These are phyloP conservation scores for Calonectria naviculata DNA, from an alignment of 2,329 filamentous ascomycete genomes.

Conservation along the genomic window DNA sequence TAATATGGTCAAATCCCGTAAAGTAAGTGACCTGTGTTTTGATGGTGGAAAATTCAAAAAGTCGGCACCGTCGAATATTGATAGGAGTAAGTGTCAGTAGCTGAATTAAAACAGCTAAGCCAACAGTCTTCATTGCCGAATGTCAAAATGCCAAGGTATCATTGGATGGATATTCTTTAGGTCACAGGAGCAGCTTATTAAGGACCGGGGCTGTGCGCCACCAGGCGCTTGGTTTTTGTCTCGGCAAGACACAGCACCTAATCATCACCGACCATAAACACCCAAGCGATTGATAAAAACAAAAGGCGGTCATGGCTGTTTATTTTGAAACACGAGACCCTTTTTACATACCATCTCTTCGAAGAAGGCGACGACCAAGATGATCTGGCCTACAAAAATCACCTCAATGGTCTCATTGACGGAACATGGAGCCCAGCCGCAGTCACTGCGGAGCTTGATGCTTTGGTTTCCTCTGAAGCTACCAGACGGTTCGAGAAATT, in stretches of 20 bases:
- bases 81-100: too few relatives aligned
- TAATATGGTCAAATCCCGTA: too few relatives aligned
- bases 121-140: too few relatives aligned
- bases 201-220: not conserved
- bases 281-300: not conserved
- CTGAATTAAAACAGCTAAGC: too few relatives aligned
- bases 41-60: too few relatives aligned
- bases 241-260: not conserved
- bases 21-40: too few relatives aligned
- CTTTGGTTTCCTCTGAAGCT: not conserved
- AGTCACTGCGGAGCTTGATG: not conserved
- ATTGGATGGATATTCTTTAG: too few relatives aligned
- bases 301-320: not conserved
- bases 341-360: not conserved
- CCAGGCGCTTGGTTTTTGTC: not conserved
- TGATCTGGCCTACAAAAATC: not conserved
- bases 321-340: not conserved
- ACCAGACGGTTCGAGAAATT: not conserved
- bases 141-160: too few relatives aligned
- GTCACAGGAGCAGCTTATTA: not conserved
- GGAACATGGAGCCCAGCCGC: not conserved
- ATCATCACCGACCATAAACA: not conserved
- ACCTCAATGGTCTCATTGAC: not conserved
- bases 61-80: too few relatives aligned
- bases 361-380: not conserved